These are phyloP conservation scores for Nitzschia inconspicua DNA, from an alignment of 108 stramenopile species.

Conservation along the genomic window DNA sequence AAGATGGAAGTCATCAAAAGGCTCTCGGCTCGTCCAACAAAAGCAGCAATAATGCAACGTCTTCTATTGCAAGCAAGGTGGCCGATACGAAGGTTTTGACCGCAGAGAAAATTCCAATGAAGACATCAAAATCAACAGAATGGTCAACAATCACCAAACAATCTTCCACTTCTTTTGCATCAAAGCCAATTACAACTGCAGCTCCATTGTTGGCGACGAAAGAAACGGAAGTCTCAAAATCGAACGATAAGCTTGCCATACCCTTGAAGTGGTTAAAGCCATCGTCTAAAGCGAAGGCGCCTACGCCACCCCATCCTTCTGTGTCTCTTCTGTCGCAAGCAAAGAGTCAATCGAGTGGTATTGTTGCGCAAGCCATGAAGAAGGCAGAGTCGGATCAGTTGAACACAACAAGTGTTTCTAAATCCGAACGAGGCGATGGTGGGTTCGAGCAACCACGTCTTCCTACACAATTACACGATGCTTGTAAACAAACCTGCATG, in stretches of 20 bases:
- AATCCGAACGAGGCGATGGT: neutral
- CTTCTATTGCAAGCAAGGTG: too few relatives aligned
- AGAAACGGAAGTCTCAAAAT: neutral
- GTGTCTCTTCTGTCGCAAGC: too few relatives aligned
- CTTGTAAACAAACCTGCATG: too few relatives aligned
- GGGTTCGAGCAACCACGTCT: neutral
- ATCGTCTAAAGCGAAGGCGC: neutral
- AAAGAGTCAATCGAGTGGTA: too few relatives aligned
- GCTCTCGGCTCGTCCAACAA: too few relatives aligned
- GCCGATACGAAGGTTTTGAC: neutral
- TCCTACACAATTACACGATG: too few relatives aligned
- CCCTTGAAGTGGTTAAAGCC: constrained; percentile 30
- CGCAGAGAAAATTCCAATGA: neutral
- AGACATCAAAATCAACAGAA: neutral
- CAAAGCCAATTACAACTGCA: neutral
- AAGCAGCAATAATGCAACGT: too few relatives aligned
- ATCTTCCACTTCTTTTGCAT: neutral
- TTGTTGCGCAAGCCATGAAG: too few relatives aligned
- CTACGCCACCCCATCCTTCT: neutral
- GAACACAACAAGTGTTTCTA: neutral
- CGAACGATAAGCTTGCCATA: constrained; percentile 10
- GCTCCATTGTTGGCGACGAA: neutral
- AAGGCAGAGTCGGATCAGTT: too few relatives aligned
- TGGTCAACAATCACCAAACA: neutral
- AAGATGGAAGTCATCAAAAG: too few relatives aligned